These are phyloP conservation scores for Abelmoschus esculentus DNA, from an alignment of 345 rosid species.

Conservation along the genomic window DNA sequence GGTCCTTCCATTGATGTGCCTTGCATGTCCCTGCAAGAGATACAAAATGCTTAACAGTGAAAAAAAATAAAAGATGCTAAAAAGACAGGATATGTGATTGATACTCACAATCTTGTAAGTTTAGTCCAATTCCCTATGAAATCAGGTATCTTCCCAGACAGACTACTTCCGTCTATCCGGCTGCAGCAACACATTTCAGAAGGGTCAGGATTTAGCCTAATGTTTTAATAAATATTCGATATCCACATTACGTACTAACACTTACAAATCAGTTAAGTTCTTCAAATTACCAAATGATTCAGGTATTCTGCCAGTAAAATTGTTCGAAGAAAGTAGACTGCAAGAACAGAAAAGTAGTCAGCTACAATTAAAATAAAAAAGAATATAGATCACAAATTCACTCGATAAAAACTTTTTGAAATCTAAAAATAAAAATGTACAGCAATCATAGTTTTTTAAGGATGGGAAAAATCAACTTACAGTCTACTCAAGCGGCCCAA, in stretches of 20 bases:
- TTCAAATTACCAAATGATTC: constrained; percentile 51
- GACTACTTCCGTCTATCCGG: constrained; percentile 64
- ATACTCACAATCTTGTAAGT: constrained; percentile 51
- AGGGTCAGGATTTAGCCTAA: not conserved
- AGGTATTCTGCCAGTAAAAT: constrained; percentile 65
- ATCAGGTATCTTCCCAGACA: constrained; percentile 73
- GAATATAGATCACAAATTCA: not conserved
- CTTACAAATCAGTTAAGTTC: constrained; percentile 76
- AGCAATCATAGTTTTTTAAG: not conserved
- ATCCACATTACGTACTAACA: not conserved
- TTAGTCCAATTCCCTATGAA: constrained; percentile 78
- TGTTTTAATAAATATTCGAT: not conserved
- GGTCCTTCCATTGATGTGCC: constrained; percentile 90
- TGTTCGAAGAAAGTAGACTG: constrained; percentile 72
- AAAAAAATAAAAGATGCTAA: not conserved
- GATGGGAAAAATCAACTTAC: constrained; percentile 29
- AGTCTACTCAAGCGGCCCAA: constrained; percentile 37
- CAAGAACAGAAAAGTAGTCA: not conserved
- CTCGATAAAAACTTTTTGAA: not conserved
- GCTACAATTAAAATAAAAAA: not conserved
- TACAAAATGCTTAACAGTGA: not conserved
- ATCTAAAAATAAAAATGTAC: too few relatives aligned
- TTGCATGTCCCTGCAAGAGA: constrained; percentile 54
- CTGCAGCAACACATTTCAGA: constrained; percentile 25
- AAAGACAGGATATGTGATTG: not conserved